These are phyloP conservation scores for Crithidia brevicula DNA, from an alignment of 208 protist genomes.

Conservation along the genomic window DNA sequence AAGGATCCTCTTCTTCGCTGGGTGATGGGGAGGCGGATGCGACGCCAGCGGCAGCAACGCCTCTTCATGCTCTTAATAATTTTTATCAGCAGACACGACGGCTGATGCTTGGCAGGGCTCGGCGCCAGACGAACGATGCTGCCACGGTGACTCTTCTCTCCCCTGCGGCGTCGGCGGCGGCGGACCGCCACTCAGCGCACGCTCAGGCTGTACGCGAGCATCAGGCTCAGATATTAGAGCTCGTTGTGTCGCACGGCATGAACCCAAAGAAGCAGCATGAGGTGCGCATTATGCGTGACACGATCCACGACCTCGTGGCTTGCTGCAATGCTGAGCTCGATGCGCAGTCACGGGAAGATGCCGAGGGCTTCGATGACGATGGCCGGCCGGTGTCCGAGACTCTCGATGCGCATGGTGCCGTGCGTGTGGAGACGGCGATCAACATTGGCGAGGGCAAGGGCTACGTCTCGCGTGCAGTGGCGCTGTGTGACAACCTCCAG, in stretches of 20 bases:
- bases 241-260: slow-evolving; percentile 78
- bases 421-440: slow-evolving; percentile 61
- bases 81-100: slow-evolving; percentile 35
- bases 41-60: background rate
- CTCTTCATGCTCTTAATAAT: slow-evolving; percentile 17
- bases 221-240: slow-evolving; percentile 45
- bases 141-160: slow-evolving; percentile 48
- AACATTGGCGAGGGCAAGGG: slow-evolving; percentile 94
- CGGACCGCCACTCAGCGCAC: background rate
- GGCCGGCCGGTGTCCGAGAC: background rate
- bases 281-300: slow-evolving; percentile 78
- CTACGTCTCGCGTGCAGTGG: slow-evolving; percentile 83
- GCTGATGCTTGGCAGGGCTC: slow-evolving; percentile 44
- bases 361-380: background rate
- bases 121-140: slow-evolving; percentile 48
- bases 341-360: background rate
- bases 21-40: background rate
- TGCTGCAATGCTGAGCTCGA: slow-evolving; percentile 38
- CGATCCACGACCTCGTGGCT: slow-evolving; percentile 58
- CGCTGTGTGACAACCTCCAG: slow-evolving; percentile 79
- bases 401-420: background rate
- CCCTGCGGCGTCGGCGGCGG: background rate
- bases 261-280: slow-evolving; percentile 90
- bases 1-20: background rate
- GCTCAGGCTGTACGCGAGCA: slow-evolving; percentile 5